phyloP scores from a whole-genome alignment of 257 asterid genomes.

The Solanum dulcamara region DNA sequence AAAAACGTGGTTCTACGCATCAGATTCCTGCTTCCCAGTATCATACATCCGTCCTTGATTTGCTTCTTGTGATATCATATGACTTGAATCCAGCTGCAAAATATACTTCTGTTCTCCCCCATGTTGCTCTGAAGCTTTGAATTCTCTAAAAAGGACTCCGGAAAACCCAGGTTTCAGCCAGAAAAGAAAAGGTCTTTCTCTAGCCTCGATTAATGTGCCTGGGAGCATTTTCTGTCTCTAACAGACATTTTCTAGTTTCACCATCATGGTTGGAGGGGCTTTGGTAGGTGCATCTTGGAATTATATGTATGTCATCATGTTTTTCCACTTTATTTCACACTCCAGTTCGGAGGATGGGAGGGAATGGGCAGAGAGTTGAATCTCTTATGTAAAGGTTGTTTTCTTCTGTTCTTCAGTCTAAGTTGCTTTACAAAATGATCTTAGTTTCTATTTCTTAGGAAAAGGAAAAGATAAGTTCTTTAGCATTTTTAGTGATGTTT shows the following conservation, averaged over 20 bases:
- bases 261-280: background rate
- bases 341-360: background rate
- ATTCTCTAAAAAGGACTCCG: background rate
- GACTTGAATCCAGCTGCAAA: background rate
- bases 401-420: background rate
- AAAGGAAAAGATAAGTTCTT: background rate
- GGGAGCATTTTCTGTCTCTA: background rate
- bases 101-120: background rate
- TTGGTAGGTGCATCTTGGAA: background rate
- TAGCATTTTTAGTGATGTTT: background rate
- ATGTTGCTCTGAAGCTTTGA: background rate
- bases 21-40: background rate
- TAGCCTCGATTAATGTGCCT: background rate
- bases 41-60: background rate
- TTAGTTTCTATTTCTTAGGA: background rate
- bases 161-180: background rate
- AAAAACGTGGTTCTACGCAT: background rate
- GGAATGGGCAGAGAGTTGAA: background rate
- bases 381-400: background rate
- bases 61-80: background rate
- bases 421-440: background rate
- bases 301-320: background rate
- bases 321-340: background rate
- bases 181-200: background rate
- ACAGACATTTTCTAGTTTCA: background rate